Conservation (phyloP, 352 stramenopile genomes). For the Plasmopara viticola region DNA sequence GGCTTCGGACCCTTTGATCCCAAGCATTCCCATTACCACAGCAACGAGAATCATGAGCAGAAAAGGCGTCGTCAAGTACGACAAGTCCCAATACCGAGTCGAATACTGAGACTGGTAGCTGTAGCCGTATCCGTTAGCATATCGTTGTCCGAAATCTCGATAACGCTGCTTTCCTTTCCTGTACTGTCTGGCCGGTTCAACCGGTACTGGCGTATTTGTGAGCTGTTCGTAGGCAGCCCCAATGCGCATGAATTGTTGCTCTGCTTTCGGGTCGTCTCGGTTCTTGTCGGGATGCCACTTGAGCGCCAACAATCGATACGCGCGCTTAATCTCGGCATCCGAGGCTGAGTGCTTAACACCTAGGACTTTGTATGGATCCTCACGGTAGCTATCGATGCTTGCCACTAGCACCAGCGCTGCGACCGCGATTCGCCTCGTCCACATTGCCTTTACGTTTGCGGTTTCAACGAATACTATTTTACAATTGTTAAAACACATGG, state of each 20-base stretch:
- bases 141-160: constrained; percentile 8
- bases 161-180: constrained; percentile 43
- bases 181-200: constrained; percentile 11
- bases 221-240: constrained; percentile 64
- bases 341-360: constrained; percentile 52
- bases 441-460: neutral
- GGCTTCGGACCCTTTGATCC: neutral
- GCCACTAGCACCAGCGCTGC: constrained; percentile 17
- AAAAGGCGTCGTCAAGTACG: constrained; percentile 42
- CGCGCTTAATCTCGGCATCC: constrained; percentile 75
- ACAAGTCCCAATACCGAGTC: constrained; percentile 22
- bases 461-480: neutral
- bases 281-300: constrained; percentile 91
- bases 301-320: constrained; percentile 78
- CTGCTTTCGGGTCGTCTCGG: constrained; percentile 47
- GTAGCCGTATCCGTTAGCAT: constrained; percentile 11
- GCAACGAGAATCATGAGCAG: constrained; percentile 37
- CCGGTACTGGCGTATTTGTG: constrained; percentile 13
- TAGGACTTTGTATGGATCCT: constrained; percentile 75
- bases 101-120: constrained; percentile 9
- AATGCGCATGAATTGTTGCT: constrained; percentile 76
- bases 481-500: neutral
- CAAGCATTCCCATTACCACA: constrained; percentile 40
- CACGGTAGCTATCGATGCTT: constrained; percentile 15
- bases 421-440: neutral